Percentiles rank a stretch among this genome's conserved stretches.
These are phyloP conservation scores for Talaromyces ruber DNA, from an alignment of 495 filamentous ascomycete species.

Conservation along the genomic window DNA sequence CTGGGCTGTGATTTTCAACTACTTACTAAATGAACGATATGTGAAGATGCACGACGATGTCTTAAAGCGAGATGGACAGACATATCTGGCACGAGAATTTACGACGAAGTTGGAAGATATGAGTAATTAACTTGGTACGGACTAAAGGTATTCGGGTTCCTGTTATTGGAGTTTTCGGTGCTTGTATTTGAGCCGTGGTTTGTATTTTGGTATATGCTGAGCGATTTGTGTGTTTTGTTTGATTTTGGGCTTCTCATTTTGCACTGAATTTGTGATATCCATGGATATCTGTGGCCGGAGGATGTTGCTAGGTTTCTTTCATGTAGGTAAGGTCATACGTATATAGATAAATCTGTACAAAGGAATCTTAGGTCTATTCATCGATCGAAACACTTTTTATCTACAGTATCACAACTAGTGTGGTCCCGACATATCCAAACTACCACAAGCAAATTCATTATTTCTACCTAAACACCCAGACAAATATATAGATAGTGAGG, in stretches of 20 bases:
- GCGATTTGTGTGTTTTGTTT: background rate
- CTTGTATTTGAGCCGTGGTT: background rate
- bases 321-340: background rate
- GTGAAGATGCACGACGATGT: background rate
- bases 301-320: background rate
- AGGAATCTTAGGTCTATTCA: background rate
- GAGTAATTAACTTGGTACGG: too few relatives aligned
- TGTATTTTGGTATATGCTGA: background rate
- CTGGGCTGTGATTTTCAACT: constrained; percentile 24
- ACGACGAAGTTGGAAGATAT: too few relatives aligned
- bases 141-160: background rate
- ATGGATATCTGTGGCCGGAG: background rate
- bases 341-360: background rate
- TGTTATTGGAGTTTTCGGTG: background rate
- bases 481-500: background rate
- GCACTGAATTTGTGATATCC: background rate
- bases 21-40: background rate
- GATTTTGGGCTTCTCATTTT: too few relatives aligned
- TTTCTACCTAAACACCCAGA: background rate
- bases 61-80: too few relatives aligned
- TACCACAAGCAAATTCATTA: background rate
- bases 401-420: too few relatives aligned
- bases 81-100: too few relatives aligned
- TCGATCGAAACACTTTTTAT: too few relatives aligned
- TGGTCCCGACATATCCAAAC: too few relatives aligned